Evolutionary conservation across 148 eudicot genomes (phyloP).

Genomic region (Fagopyrum tataricum): DNA sequence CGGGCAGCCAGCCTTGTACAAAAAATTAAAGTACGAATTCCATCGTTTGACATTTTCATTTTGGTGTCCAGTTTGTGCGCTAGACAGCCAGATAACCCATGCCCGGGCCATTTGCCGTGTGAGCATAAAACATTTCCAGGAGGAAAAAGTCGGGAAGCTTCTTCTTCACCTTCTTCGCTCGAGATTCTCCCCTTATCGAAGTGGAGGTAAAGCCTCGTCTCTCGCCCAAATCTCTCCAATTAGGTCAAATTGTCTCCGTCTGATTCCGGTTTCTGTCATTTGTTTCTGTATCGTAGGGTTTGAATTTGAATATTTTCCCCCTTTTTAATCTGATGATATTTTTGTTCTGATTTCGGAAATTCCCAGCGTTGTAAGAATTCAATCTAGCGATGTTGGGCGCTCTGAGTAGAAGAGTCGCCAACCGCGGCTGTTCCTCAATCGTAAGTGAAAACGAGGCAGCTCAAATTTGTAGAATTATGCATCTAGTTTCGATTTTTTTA

Average conservation of each 20-base stretch:
- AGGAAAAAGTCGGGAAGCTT: slow-evolving; percentile 3
- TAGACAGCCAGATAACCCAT: neutral
- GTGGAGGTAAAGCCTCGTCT: slow-evolving; percentile 1
- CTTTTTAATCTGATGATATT: neutral
- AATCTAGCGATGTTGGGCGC: slow-evolving; percentile 17
- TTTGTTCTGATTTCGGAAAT: neutral
- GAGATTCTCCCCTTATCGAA: neutral
- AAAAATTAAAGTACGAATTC: neutral
- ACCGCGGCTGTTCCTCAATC: slow-evolving; percentile 18
- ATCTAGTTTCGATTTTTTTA: neutral
- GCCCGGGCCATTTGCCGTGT: slow-evolving; percentile 1
- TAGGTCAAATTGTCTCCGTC: neutral
- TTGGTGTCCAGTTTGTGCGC: slow-evolving; percentile 4
- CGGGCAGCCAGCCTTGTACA: neutral
- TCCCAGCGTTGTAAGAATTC: slow-evolving; percentile 1
- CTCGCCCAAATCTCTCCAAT: slow-evolving; percentile 3
- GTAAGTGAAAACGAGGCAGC: slow-evolving; percentile 16
- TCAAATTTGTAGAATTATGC: slow-evolving; percentile 4
- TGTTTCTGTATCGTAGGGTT: slow-evolving; percentile 3
- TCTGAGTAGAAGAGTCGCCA: slow-evolving; percentile 20
- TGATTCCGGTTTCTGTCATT: neutral
- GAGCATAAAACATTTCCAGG: neutral
- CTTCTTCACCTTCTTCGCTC: neutral
- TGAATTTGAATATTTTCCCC: neutral
- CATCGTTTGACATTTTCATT: slow-evolving; percentile 4